A percentile compares a stretch with the other conserved stretches of the same genome.
Evolutionary conservation across 257 asterid genomes (phyloP).

Genomic region (Penstemon davidsonii): DNA sequence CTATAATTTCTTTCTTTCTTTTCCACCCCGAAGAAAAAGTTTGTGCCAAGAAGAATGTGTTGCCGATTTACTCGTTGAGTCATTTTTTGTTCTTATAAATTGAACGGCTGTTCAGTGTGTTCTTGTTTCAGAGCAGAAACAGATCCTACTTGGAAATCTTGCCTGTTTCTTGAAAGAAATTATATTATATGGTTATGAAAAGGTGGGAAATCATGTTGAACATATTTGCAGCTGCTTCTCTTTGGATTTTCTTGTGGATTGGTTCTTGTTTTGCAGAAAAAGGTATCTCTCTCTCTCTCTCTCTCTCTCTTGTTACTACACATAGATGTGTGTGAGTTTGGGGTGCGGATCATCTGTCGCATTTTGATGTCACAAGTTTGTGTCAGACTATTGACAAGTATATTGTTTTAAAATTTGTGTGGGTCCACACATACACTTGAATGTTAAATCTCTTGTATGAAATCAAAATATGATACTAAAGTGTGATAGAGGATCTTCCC

Average conservation of each 20-base stretch:
- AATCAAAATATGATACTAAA: too few species aligned
- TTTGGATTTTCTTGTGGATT: conserved; percentile 35
- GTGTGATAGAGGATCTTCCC: too few species aligned
- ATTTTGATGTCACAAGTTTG: too few species aligned
- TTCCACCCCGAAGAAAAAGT: conserved; percentile 4
- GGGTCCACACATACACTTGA: too few species aligned
- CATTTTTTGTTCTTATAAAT: conserved; percentile 19
- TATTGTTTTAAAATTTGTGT: too few species aligned
- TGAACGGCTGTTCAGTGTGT: conserved; percentile 24
- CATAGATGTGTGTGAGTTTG: neutral
- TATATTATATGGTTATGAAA: conserved; percentile 17
- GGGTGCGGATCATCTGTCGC: too few species aligned
- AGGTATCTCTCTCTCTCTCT: conserved; percentile 35
- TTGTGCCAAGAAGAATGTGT: conserved; percentile 27
- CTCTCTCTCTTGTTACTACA: neutral
- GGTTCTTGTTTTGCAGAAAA: conserved; percentile 49
- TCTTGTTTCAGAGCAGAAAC: neutral
- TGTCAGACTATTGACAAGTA: too few species aligned
- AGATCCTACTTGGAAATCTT: too few species aligned
- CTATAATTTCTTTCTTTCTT: conserved; percentile 20
- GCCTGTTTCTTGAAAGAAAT: neutral
- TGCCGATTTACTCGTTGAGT: conserved; percentile 4
- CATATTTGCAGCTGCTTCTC: conserved; percentile 8
- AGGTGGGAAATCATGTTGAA: neutral
- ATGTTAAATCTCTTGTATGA: too few species aligned